These are phyloP conservation scores for Ascochyta pisi DNA, from an alignment of 2,329 filamentous ascomycete genomes.

Conservation along the genomic window DNA sequence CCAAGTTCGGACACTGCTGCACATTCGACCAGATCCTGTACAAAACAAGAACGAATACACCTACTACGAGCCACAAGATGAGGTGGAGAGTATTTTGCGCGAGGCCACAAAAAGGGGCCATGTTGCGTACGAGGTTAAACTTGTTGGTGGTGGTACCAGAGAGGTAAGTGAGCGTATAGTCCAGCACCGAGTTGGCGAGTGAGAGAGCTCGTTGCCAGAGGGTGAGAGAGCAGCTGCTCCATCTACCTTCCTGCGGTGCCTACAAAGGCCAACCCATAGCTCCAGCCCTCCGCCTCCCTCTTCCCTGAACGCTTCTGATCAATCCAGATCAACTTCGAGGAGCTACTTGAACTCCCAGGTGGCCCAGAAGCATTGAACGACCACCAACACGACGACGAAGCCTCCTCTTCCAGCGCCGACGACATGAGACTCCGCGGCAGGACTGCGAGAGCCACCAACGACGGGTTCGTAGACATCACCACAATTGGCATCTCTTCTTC, in stretches of 20 bases:
- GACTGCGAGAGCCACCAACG: constrained; percentile 17
- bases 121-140: constrained; percentile 51
- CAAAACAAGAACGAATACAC: constrained; percentile 43
- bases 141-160: constrained; percentile 49
- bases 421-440: constrained; percentile 38
- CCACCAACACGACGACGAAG: constrained; percentile 40
- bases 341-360: constrained; percentile 55
- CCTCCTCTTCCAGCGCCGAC: constrained; percentile 21
- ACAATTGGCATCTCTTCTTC: constrained; percentile 41
- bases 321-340: constrained; percentile 54
- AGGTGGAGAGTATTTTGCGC: constrained; percentile 51
- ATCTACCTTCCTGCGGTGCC: background rate
- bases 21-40: constrained; percentile 37
- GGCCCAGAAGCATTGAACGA: constrained; percentile 55
- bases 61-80: constrained; percentile 40
- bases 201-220: background rate
- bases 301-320: background rate
- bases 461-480: constrained; percentile 41
- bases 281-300: background rate
- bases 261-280: background rate
- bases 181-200: background rate
- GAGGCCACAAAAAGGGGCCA: constrained; percentile 43
- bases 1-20: constrained; percentile 23
- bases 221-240: background rate
- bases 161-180: constrained; percentile 47